Percentiles rank a stretch among this genome's conserved stretches.
Evolutionary conservation across 2,329 filamentous ascomycete genomes (phyloP).

Genomic region (Hymenoscyphus scutula): DNA sequence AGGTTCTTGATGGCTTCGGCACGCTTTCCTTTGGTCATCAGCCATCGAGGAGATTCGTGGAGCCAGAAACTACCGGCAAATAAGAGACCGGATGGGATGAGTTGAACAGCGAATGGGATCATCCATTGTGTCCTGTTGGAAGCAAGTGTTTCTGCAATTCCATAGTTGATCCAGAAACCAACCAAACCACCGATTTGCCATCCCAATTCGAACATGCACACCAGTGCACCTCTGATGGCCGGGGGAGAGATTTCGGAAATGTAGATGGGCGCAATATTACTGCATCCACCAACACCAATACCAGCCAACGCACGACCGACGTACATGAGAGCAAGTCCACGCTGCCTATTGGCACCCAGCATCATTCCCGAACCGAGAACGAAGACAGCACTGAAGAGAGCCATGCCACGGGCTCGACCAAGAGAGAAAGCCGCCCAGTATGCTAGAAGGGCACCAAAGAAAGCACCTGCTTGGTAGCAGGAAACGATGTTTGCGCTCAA

Average conservation of each 20-base stretch:
- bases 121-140: constrained; percentile 56
- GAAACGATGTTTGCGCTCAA: constrained; percentile 76
- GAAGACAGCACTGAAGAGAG: constrained; percentile 62
- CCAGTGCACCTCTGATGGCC: constrained; percentile 61
- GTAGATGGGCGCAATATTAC: constrained; percentile 59
- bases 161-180: constrained; percentile 63
- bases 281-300: constrained; percentile 60
- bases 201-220: constrained; percentile 65
- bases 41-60: constrained; percentile 66
- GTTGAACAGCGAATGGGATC: constrained; percentile 60
- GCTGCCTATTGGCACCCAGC: constrained; percentile 60
- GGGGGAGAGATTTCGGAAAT: constrained; percentile 48
- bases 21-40: constrained; percentile 60
- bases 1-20: constrained; percentile 58
- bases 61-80: constrained; percentile 57
- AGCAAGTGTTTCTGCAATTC: constrained; percentile 50
- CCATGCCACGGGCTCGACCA: constrained; percentile 63
- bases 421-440: constrained; percentile 65
- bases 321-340: constrained; percentile 63
- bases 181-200: constrained; percentile 63
- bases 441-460: constrained; percentile 73
- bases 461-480: constrained; percentile 78
- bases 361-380: constrained; percentile 70
- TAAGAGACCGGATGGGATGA: constrained; percentile 64
- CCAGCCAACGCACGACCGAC: constrained; percentile 62